phyloP scores from a whole-genome alignment of 768 basidiomycete genomes.

The Lactarius sanguifluus region DNA sequence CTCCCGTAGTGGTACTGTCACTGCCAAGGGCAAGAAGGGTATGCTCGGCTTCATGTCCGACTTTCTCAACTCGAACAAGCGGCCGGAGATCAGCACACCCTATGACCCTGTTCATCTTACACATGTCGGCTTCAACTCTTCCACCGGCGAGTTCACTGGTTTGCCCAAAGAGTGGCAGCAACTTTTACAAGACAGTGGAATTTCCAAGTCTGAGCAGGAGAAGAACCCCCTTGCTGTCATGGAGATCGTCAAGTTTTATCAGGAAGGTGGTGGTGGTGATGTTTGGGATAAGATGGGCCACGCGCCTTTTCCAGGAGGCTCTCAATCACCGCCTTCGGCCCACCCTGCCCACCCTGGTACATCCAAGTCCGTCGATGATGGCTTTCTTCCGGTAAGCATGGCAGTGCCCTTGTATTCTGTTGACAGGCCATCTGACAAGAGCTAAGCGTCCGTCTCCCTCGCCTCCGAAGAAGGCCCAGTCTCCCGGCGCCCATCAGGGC shows the following conservation, averaged over 20 bases:
- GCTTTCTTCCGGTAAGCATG: conserved; percentile 55
- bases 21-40: conserved; percentile 56
- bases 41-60: conserved; percentile 65
- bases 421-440: conserved; percentile 21
- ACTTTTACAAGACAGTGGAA: conserved; percentile 91
- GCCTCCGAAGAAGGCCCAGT: conserved; percentile 43
- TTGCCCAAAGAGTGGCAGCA: conserved; percentile 99
- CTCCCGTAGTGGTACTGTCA: conserved; percentile 45
- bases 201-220: conserved; percentile 92
- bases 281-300: conserved; percentile 84
- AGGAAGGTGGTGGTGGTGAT: conserved; percentile 75
- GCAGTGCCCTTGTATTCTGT: not conserved
- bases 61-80: conserved; percentile 73
- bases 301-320: conserved; percentile 32
- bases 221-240: conserved; percentile 97
- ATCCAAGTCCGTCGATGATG: conserved; percentile 47
- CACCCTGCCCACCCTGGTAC: conserved; percentile 24
- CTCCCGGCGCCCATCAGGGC: conserved; percentile 31
- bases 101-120: conserved; percentile 99
- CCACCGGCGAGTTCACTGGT: conserved; percentile 97
- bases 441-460: conserved; percentile 42
- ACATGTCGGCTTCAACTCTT: conserved; percentile 98
- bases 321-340: conserved; percentile 25
- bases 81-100: conserved; percentile 92
- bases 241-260: conserved; percentile 99